Conservation (phyloP, 2,329 filamentous ascomycete species). For the Pezicula radicicola region DNA sequence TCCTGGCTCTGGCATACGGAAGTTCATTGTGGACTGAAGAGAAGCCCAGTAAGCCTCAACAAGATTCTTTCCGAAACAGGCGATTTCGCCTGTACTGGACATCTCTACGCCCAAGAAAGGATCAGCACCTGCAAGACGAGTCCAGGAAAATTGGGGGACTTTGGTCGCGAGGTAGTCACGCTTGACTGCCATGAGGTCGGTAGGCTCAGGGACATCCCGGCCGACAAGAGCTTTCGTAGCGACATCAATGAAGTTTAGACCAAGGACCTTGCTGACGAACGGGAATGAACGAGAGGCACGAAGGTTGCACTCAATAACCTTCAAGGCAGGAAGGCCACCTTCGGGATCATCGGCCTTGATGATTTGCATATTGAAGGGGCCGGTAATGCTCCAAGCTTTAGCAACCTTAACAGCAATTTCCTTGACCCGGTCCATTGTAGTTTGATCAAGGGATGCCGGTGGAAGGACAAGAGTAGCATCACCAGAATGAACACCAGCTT, state of each 20-base stretch:
- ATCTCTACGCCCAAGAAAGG: constrained; percentile 98
- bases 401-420: constrained; percentile 95
- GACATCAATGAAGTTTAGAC: constrained; percentile 93
- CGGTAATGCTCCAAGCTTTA: constrained; percentile 94
- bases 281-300: constrained; percentile 97
- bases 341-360: constrained; percentile 84
- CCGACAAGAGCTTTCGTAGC: constrained; percentile 90
- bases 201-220: constrained; percentile 77
- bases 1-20: constrained; percentile 90
- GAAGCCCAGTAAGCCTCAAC: constrained; percentile 98
- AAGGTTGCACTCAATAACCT: constrained; percentile 98
- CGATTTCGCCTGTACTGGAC: constrained; percentile 95
- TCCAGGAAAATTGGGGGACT: constrained; percentile 99
- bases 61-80: constrained; percentile 94
- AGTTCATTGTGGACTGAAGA: constrained; percentile 97
- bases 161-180: constrained; percentile 94
- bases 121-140: constrained; percentile 92
- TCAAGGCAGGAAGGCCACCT: constrained; percentile 72
- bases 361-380: constrained; percentile 99
- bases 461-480: constrained; percentile 94
- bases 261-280: constrained; percentile 95
- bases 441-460: constrained; percentile 73
- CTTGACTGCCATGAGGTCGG: constrained; percentile 85
- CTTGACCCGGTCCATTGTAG: constrained; percentile 83
- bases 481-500: constrained; percentile 96